These are phyloP conservation scores for Plantago ovata DNA, from an alignment of 257 asterid genomes.

Conservation along the genomic window DNA sequence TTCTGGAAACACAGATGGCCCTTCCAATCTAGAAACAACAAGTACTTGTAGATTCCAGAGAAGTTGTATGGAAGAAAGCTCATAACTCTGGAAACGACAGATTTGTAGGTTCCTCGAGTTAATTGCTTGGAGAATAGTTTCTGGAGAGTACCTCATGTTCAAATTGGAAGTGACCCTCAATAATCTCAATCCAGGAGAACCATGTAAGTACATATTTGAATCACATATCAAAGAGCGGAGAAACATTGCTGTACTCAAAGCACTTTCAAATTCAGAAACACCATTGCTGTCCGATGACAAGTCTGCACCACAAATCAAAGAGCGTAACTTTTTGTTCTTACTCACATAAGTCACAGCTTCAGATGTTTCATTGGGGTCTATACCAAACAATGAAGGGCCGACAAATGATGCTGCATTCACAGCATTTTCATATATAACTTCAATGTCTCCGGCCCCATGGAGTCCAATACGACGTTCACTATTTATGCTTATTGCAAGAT, in stretches of 20 bases:
- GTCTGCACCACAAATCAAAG: no score
- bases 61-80: background rate
- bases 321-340: no score
- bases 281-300: no score
- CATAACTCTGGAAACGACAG: background rate
- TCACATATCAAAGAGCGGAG: background rate
- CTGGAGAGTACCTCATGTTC: background rate
- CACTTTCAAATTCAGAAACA: no score
- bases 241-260: background rate
- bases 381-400: no score
- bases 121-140: background rate
- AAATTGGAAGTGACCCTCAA: background rate
- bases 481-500: background rate
- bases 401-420: no score
- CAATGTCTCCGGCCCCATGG: background rate
- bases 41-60: constrained; percentile 12
- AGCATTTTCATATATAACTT: background rate
- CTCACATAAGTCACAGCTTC: no score
- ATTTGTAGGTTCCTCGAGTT: constrained; percentile 6
- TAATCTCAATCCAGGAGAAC: background rate
- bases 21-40: no score
- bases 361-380: no score
- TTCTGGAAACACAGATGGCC: background rate
- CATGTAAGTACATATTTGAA: background rate
- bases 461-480: background rate